Percentiles rank a stretch among this genome's conserved stretches.
phyloP scores from a whole-genome alignment of 768 basidiomycete genomes.

The Naganishia friedmannii region DNA sequence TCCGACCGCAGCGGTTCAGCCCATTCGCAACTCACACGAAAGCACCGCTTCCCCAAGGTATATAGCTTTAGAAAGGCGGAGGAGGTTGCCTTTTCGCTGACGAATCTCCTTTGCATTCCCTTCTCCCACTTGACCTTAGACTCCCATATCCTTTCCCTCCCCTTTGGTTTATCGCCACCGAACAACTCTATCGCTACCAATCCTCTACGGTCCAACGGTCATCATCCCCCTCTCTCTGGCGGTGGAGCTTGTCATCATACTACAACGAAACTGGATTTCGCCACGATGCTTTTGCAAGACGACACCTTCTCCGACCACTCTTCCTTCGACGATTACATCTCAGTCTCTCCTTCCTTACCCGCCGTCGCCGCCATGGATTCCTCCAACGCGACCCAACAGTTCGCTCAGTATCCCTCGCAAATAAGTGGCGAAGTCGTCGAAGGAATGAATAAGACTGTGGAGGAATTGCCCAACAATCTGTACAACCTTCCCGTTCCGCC shows the following conservation, averaged over 20 bases:
- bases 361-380: background rate
- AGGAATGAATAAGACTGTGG: constrained; percentile 1
- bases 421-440: background rate
- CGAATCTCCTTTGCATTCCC: constrained; percentile 6
- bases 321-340: constrained; percentile 21
- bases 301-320: constrained; percentile 18
- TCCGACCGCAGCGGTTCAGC: background rate
- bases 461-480: background rate
- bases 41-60: constrained; percentile 1
- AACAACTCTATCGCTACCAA: background rate
- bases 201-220: background rate
- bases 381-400: background rate
- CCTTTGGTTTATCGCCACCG: background rate
- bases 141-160: background rate
- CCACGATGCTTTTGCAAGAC: constrained; percentile 7
- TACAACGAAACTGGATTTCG: background rate
- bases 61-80: background rate
- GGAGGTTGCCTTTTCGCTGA: constrained; percentile 22
- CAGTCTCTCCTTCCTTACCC: constrained; percentile 6
- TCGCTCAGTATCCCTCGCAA: background rate
- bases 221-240: background rate
- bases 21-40: constrained; percentile 21
- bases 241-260: background rate
- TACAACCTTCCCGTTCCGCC: background rate
- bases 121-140: constrained; percentile 5